phyloP scores from a whole-genome alignment of 2,329 filamentous ascomycete genomes.

The Cadophora malorum region DNA sequence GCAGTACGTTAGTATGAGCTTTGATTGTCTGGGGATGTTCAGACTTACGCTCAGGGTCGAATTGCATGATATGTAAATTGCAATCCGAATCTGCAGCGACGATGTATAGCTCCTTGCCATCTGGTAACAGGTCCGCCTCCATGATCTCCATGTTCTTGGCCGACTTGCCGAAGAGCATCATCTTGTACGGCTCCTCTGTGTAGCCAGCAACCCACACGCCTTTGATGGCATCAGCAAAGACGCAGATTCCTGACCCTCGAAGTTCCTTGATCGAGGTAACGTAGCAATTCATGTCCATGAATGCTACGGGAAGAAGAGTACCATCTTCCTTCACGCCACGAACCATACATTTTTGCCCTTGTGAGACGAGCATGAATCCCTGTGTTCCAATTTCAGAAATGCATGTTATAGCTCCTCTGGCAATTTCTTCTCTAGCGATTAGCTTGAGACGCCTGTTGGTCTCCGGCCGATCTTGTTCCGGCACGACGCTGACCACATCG shows the following conservation, averaged over 20 bases:
- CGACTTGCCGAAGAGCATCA: constrained; percentile 91
- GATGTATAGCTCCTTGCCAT: constrained; percentile 82
- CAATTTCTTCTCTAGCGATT: constrained; percentile 86
- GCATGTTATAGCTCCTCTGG: constrained; percentile 89
- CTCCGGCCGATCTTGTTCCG: constrained; percentile 83
- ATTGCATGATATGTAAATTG: constrained; percentile 88
- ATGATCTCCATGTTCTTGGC: constrained; percentile 78
- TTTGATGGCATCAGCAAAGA: constrained; percentile 90
- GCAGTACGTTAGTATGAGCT: constrained; percentile 3
- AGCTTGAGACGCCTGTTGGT: constrained; percentile 86
- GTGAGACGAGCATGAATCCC: constrained; percentile 86
- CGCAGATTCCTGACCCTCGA: constrained; percentile 80
- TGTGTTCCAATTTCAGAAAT: constrained; percentile 85
- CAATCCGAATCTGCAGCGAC: constrained; percentile 84
- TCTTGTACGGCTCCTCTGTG: constrained; percentile 94
- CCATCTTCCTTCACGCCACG: constrained; percentile 95
- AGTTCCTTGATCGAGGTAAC: constrained; percentile 86
- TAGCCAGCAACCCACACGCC: constrained; percentile 97
- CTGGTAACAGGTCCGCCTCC: constrained; percentile 85
- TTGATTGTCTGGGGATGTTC: neutral
- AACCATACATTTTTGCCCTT: constrained; percentile 98
- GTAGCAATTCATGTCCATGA: constrained; percentile 97
- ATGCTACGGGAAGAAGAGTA: constrained; percentile 89
- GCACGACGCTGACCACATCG: constrained; percentile 89
- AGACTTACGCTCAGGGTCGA: constrained; percentile 86